Conservation (phyloP, 169 alveolate species). For the Plasmodium fragile region DNA sequence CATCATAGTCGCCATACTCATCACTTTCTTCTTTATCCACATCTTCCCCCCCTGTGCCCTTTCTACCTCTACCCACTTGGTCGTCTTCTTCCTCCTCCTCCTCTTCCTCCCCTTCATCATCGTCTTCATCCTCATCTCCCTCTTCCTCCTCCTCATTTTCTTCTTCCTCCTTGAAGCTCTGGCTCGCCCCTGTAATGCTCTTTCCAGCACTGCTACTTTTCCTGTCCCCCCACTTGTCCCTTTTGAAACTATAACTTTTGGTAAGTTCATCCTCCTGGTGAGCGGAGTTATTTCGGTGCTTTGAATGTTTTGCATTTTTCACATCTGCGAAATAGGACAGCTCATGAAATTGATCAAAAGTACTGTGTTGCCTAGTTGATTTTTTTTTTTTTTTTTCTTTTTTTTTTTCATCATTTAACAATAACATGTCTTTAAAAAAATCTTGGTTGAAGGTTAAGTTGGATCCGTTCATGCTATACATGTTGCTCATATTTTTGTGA, state of each 20-base stretch:
- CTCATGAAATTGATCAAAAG: neutral
- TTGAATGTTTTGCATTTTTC: neutral
- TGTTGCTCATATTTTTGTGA: constrained; percentile 22
- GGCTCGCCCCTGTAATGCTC: neutral
- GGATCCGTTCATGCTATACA: constrained; percentile 14
- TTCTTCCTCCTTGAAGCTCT: neutral
- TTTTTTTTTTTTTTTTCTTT: constrained; percentile 22
- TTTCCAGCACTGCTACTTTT: neutral
- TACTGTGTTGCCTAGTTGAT: constrained; percentile 4
- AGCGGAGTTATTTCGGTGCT: neutral
- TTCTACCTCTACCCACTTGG: neutral
- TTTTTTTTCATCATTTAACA: neutral
- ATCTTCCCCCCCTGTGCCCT: neutral
- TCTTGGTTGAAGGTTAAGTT: constrained; percentile 16
- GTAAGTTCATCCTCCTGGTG: neutral
- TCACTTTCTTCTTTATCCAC: neutral
- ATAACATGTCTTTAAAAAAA: constrained; percentile 22
- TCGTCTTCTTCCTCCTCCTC: neutral
- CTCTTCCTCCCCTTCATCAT: neutral
- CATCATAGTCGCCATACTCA: neutral
- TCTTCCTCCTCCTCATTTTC: neutral
- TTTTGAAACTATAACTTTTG: neutral
- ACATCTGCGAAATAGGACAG: neutral
- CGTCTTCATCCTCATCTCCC: neutral
- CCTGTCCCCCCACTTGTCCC: neutral